Conservation (phyloP, 1,139 yeast species). For the Candida sanyaensis region DNA sequence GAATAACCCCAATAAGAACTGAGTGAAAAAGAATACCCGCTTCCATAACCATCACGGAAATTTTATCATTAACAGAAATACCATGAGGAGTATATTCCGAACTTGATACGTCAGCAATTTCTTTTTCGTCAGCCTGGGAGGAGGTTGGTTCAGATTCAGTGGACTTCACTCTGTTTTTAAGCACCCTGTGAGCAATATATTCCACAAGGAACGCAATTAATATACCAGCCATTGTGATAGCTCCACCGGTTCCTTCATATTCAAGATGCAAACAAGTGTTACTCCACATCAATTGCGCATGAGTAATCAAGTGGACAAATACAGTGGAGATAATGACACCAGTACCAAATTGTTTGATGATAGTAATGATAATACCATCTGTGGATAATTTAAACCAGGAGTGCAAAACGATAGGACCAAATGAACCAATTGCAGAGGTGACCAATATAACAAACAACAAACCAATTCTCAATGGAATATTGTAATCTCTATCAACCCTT, state of each 20-base stretch:
- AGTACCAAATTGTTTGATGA: conserved; percentile 32
- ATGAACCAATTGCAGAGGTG: conserved; percentile 34
- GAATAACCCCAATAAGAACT: conserved; percentile 40
- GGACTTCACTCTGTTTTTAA: conserved; percentile 7
- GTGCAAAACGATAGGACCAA: conserved; percentile 30
- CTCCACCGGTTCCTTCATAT: conserved; percentile 35
- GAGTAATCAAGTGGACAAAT: conserved; percentile 35
- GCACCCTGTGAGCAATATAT: conserved; percentile 24
- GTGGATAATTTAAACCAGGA: conserved; percentile 22
- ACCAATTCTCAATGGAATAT: conserved; percentile 30
- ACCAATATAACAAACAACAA: conserved; percentile 34
- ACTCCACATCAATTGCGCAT: conserved; percentile 28
- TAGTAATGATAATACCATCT: conserved; percentile 27
- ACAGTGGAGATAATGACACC: conserved; percentile 40
- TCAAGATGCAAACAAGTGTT: conserved; percentile 23
- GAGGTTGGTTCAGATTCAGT: neutral
- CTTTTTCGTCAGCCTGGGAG: conserved; percentile 5
- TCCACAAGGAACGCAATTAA: conserved; percentile 35
- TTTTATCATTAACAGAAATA: conserved; percentile 12
- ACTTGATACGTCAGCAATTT: conserved; percentile 12
- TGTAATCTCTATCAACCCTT: conserved; percentile 20
- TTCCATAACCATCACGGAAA: conserved; percentile 31
- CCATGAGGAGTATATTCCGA: conserved; percentile 7
- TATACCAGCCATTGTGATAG: conserved; percentile 35
- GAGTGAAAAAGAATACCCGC: conserved; percentile 47